These are phyloP conservation scores for Apophysomyces variabilis DNA, from an alignment of 371 early-diverging fungal genomes.

Conservation along the genomic window DNA sequence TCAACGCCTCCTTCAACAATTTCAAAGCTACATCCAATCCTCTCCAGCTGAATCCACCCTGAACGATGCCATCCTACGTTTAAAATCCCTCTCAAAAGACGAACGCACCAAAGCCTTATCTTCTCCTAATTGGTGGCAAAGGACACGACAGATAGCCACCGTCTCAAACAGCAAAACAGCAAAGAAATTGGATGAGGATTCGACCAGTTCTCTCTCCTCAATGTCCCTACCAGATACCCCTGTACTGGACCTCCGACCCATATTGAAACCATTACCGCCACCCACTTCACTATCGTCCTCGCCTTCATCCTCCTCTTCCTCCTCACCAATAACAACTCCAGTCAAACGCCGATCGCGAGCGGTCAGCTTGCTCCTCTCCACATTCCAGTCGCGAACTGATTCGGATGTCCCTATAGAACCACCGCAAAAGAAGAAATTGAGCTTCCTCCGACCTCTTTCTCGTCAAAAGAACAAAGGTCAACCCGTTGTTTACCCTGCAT, in stretches of 20 bases:
- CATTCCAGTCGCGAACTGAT: conserved; percentile 2
- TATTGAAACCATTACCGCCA: neutral
- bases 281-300: neutral
- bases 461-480: neutral
- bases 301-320: neutral
- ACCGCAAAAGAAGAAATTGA: neutral
- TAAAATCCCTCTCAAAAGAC: neutral
- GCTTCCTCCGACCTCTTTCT: neutral
- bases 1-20: conserved; percentile 10
- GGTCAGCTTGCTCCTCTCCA: neutral
- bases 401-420: neutral
- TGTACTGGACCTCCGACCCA: neutral
- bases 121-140: conserved; percentile 30
- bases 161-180: neutral
- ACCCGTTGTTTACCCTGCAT: conserved; percentile 2
- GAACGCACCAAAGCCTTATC: conserved; percentile 20
- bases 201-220: conserved; percentile 1
- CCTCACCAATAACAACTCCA: neutral
- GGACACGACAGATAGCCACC: conserved; percentile 5
- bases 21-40: conserved; percentile 12
- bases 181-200: neutral
- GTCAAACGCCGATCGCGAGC: conserved; percentile 1
- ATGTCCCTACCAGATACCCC: conserved; percentile 4
- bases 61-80: conserved; percentile 2
- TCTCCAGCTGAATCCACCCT: neutral